A percentile compares a stretch with the other conserved stretches of the same genome.
Evolutionary conservation across 345 rosid genomes (phyloP).

Genomic region (Combretum micranthum): DNA sequence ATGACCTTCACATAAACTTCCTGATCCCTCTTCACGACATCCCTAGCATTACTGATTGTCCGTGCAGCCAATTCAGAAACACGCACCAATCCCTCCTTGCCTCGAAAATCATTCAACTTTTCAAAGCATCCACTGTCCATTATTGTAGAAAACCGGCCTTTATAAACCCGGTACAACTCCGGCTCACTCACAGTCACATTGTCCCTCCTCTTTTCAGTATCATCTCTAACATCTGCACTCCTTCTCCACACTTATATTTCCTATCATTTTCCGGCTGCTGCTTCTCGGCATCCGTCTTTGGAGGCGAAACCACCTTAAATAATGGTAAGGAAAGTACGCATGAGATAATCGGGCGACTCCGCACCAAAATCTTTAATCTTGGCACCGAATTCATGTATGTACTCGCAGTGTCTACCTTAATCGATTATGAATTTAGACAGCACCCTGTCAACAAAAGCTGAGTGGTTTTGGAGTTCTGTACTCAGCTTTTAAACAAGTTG

Average conservation of each 20-base stretch:
- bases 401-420: conserved; percentile 45
- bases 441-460: conserved; percentile 63
- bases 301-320: conserved; percentile 84
- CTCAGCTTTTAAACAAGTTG: conserved; percentile 75
- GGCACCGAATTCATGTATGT: conserved; percentile 63
- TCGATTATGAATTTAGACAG: conserved; percentile 78
- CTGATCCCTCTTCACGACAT: conserved; percentile 65
- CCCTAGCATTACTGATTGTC: conserved; percentile 48
- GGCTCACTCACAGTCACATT: conserved; percentile 35
- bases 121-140: conserved; percentile 85
- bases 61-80: conserved; percentile 72
- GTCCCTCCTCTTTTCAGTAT: conserved; percentile 11
- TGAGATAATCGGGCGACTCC: conserved; percentile 87
- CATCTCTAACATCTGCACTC: conserved; percentile 12
- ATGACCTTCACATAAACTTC: conserved; percentile 78
- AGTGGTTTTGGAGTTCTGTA: conserved; percentile 66
- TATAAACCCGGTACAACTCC: conserved; percentile 67
- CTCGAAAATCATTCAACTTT: conserved; percentile 60
- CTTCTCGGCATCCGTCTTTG: conserved; percentile 35
- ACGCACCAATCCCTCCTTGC: conserved; percentile 86
- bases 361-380: conserved; percentile 69
- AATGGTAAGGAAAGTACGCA: conserved; percentile 61
- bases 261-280: conserved; percentile 21
- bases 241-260: conserved; percentile 19
- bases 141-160: conserved; percentile 71